Conservation (phyloP, 2,329 filamentous ascomycete species). For the Parafenestella ontariensis region DNA sequence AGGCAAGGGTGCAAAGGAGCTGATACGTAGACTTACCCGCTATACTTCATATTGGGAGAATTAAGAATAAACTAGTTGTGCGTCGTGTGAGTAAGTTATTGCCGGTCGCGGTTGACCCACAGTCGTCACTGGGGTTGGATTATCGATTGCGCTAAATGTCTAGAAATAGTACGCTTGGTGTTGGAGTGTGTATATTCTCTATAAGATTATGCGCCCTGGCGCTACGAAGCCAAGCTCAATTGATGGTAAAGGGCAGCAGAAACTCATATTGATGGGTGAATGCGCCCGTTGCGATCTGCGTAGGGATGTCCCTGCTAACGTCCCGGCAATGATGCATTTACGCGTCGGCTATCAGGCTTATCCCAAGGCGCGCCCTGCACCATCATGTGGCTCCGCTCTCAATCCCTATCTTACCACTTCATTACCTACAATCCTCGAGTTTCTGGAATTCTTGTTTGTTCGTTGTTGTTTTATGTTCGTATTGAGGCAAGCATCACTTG, state of each 20-base stretch:
- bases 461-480: neutral
- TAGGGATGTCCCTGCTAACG: slow-evolving; percentile 10
- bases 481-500: neutral
- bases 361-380: slow-evolving; percentile 4
- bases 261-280: neutral
- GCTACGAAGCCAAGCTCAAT: neutral
- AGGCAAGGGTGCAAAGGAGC: too few relatives aligned
- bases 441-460: neutral
- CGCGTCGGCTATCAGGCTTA: slow-evolving; percentile 9
- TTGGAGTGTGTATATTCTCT: neutral
- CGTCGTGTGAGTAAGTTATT: too few relatives aligned
- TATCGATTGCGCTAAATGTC: too few relatives aligned
- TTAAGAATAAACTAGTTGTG: too few relatives aligned
- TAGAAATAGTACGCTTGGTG: too few relatives aligned
- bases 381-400: slow-evolving; percentile 8
- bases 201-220: neutral
- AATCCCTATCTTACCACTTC: slow-evolving; percentile 3
- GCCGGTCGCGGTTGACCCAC: too few relatives aligned
- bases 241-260: neutral
- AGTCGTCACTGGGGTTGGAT: too few relatives aligned
- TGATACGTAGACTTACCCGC: slow-evolving; percentile 14
- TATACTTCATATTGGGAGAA: slow-evolving; percentile 23
- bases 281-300: slow-evolving; percentile 7
- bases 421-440: neutral
- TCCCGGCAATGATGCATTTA: slow-evolving; percentile 4